Conservation (phyloP, 441 rosid genomes). For the Jatropha podagrica region DNA sequence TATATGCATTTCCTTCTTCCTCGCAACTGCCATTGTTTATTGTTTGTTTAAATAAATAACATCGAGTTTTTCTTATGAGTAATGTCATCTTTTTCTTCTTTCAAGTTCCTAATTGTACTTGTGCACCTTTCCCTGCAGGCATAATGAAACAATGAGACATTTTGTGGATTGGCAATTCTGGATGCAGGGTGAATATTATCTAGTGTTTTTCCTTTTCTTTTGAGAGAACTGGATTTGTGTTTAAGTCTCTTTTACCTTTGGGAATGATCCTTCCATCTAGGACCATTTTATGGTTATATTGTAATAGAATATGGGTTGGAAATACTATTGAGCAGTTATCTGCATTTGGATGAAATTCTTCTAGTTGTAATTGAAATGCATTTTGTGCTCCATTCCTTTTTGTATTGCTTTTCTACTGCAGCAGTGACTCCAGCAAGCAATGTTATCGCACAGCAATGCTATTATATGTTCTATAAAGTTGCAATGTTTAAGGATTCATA, state of each 20-base stretch:
- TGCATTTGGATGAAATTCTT: slow-evolving; percentile 16
- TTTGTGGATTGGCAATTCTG: slow-evolving; percentile 37
- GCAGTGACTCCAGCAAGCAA: neutral
- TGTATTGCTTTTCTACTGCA: neutral
- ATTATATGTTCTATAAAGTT: neutral
- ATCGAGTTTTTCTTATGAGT: too few species aligned
- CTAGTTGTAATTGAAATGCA: slow-evolving; percentile 27
- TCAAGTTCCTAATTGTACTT: neutral
- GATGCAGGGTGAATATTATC: slow-evolving; percentile 59
- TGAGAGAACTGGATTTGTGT: slow-evolving; percentile 30
- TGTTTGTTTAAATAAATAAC: too few species aligned
- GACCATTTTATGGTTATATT: slow-evolving; percentile 29
- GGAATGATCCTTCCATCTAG: slow-evolving; percentile 22
- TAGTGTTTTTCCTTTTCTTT: slow-evolving; percentile 19
- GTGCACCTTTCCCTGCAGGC: slow-evolving; percentile 30
- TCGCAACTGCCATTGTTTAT: too few species aligned
- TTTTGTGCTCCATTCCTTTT: slow-evolving; percentile 1
- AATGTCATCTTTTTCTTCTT: neutral
- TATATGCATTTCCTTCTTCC: too few species aligned
- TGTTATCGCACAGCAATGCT: neutral
- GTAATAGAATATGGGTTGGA: slow-evolving; percentile 32
- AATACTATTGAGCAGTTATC: slow-evolving; percentile 18
- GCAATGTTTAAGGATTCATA: neutral
- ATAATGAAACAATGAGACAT: slow-evolving; percentile 24
- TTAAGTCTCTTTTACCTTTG: slow-evolving; percentile 14